Evolutionary conservation across 352 stramenopile genomes (phyloP), one percentile per base, ranked within the genome.

Genomic region (Phytophthora megakarya): DNA sequence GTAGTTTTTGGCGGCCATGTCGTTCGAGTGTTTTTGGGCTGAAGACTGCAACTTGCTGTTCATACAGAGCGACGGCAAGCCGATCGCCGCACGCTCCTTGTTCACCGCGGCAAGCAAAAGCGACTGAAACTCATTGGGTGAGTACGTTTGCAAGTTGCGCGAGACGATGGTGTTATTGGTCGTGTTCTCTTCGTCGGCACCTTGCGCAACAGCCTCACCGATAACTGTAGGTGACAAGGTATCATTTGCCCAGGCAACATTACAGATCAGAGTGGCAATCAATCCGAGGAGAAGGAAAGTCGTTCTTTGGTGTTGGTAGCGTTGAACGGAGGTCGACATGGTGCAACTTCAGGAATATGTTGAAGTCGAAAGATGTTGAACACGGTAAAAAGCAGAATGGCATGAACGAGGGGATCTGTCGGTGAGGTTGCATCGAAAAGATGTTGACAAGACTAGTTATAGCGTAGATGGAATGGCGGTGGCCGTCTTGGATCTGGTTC

Each of bases 91-190:
- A 19, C 79, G 79, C 53, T 86, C 69, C 18, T 61, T 69, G 56
- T 87, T 89, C 23, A 85, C 75, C 6, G 79, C 76, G n/a, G 42
- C 69, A 12, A 86, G 73, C 44, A 88, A 53, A 12, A 65, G 53
- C 21, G 55, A 58, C 47, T 65, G 55, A 44, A 70, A 70, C 28
- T 54, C 54, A 16, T 25, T 70, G 30, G 42, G 18, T 3, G 64
- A 59, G 57, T 73, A 56, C 15, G 52, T 59, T 52, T 73, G 65
- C 21, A 73, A 35, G 40, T 70, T 26, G 13, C 65, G 65, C 18
- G 49, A 15, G 30, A 35, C 30, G 22, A 50, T 61, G 32, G 19
- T 33, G 32, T 69, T 47, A 6, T 22, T 56, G 25, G 23, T 25
- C 23, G 65, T 47, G 11, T 16, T 56, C 25, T 25, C 28, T 13